Evolutionary conservation across 345 rosid species (phyloP), one percentile per base, ranked within the genome.

Genomic region (Populus alba): DNA sequence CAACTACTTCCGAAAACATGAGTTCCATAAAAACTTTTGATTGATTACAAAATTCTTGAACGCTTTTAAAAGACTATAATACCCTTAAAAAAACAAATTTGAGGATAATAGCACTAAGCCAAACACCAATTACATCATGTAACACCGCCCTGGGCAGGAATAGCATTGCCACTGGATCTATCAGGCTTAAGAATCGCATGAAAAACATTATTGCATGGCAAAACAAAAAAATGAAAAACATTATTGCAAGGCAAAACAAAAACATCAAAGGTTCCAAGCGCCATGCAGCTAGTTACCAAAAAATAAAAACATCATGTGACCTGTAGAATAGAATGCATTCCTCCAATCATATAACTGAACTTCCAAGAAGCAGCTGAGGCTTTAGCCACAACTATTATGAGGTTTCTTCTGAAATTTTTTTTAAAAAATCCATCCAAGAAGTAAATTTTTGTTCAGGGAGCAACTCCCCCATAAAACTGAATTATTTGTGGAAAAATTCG

Each of bases 401-500:
- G 68, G 68, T 35, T 38, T 55, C 78, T 57, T 71, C 71, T 11
- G 38, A 49, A 68, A 70, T 71, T 66, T 9, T 9, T 41, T 9
- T 41, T 0, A 75, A 67, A 86, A 82, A 82, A 23, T 74, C 78
- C 81, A 59, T 78, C 77, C 70, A 71, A 83, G 79, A 70, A 59
- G 65, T 68, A 38, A 80, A 70, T 45, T 62, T 70, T 6, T 27
- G 73, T 80, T 75, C 55, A 16, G 85, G 82, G 83, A 75, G 74
- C 10, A 53, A 71, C 62, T 71, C 78, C 81, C 87, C 59, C 67
- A 49, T 74, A 82, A 53, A 78, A 65, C 72, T 80, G 80, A 83
- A 87, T 89, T 85, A 86, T 89, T 85, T 72, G 68, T 81, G 70
- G 65, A 67, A 85, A 77, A 81, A 20, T 78, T 78, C 25, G 81